These are phyloP conservation scores for Aquilaria sinensis DNA, from an alignment of 345 rosid genomes.

Conservation along the genomic window DNA sequence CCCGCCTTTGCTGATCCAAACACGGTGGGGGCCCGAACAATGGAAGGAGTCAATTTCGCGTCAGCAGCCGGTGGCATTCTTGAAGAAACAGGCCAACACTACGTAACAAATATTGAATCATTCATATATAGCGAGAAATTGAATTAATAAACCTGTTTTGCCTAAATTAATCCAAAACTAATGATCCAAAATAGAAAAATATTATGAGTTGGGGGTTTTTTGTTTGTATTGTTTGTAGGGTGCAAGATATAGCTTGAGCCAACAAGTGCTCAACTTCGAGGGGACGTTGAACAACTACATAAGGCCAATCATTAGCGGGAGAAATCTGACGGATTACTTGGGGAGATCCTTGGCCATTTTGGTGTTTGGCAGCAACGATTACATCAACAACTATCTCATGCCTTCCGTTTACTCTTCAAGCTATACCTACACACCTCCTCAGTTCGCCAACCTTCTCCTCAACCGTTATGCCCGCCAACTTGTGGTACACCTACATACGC, in stretches of 20 bases:
- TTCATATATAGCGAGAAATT: neutral
- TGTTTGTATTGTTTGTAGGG: conserved; percentile 31
- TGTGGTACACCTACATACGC: conserved; percentile 22
- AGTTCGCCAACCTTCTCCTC: conserved; percentile 59
- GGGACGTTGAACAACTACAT: conserved; percentile 45
- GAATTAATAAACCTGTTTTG: no score
- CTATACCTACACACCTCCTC: conserved; percentile 42
- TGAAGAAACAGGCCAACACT: conserved; percentile 68
- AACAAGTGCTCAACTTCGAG: conserved; percentile 66
- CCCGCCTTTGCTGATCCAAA: conserved; percentile 59
- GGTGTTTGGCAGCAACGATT: conserved; percentile 87
- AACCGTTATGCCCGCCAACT: conserved; percentile 58
- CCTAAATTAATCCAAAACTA: no score
- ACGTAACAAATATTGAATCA: conserved; percentile 27
- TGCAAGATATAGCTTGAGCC: conserved; percentile 47
- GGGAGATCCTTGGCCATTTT: conserved; percentile 45
- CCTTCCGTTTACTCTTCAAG: conserved; percentile 57
- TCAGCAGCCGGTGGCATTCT: conserved; percentile 95
- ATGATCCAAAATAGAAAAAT: no score
- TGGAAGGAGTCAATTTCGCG: conserved; percentile 77
- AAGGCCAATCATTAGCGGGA: conserved; percentile 38
- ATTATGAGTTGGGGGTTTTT: neutral
- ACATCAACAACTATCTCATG: conserved; percentile 90
- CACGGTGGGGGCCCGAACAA: conserved; percentile 44
- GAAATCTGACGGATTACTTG: conserved; percentile 38